A percentile compares a stretch with the other conserved stretches of the same genome.
Evolutionary conservation across 306 rosid species (phyloP).

Genomic region (Coriaria nepalensis): DNA sequence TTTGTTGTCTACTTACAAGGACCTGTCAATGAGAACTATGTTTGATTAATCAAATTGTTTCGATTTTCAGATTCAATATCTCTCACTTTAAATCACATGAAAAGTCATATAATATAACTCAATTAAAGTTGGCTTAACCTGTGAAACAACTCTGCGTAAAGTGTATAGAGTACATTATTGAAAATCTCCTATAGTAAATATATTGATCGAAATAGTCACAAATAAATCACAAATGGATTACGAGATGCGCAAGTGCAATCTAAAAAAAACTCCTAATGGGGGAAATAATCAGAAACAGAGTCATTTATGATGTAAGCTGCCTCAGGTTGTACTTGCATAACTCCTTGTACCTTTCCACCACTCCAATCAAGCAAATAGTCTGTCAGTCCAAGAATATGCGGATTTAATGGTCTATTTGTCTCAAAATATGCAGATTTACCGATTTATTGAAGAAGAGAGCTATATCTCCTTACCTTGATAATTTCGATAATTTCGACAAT

Average conservation of each 20-base stretch:
- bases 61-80: too few relatives aligned
- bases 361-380: slow-evolving; percentile 94
- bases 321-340: slow-evolving; percentile 76
- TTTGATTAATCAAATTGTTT: too few relatives aligned
- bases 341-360: slow-evolving; percentile 70
- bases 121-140: too few relatives aligned
- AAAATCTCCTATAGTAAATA: too few relatives aligned
- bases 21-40: too few relatives aligned
- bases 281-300: neutral
- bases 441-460: slow-evolving; percentile 6
- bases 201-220: too few relatives aligned
- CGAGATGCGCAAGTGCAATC: neutral
- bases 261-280: neutral
- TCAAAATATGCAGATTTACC: neutral
- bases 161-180: too few relatives aligned
- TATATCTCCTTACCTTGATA: slow-evolving; percentile 49
- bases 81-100: too few relatives aligned
- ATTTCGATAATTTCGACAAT: slow-evolving; percentile 88
- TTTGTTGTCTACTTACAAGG: too few relatives aligned
- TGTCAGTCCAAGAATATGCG: slow-evolving; percentile 22
- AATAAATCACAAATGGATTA: neutral
- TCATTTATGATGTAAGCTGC: slow-evolving; percentile 60
- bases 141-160: too few relatives aligned
- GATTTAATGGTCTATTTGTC: neutral
- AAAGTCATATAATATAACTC: too few relatives aligned